A percentile compares a stretch with the other conserved stretches of the same genome.
Conservation (phyloP, 306 rosid genomes). For the Cercis canadensis region DNA sequence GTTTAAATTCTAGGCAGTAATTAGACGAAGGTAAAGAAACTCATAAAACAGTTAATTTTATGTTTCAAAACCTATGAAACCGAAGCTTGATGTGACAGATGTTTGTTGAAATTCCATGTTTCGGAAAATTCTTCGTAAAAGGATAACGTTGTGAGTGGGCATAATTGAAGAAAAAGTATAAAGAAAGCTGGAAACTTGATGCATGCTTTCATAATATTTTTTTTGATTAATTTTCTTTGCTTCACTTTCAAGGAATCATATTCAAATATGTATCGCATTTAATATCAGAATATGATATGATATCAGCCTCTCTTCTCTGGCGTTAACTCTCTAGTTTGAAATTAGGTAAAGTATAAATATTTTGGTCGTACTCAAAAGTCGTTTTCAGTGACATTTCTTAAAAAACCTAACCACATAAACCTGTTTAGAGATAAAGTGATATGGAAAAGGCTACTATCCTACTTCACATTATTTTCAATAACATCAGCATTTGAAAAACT, state of each 20-base stretch:
- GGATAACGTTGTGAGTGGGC: neutral
- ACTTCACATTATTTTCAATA: neutral
- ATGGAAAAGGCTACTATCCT: neutral
- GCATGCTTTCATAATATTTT: neutral
- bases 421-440: neutral
- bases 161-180: no score
- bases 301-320: no score
- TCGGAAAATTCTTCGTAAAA: neutral
- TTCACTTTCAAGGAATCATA: slow-evolving; percentile 32
- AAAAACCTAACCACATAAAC: neutral
- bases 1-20: no score
- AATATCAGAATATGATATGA: no score
- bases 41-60: no score
- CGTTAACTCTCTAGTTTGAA: neutral
- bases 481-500: no score
- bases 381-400: neutral
- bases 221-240: slow-evolving; percentile 9
- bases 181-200: no score
- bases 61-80: no score
- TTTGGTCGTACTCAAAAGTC: neutral
- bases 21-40: no score
- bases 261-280: neutral
- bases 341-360: neutral
- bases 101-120: neutral
- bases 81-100: no score